Evolutionary conservation across 2,329 filamentous ascomycete species (phyloP), one percentile per base, ranked within the genome.

Genomic region (Aspergillus vadensis): DNA sequence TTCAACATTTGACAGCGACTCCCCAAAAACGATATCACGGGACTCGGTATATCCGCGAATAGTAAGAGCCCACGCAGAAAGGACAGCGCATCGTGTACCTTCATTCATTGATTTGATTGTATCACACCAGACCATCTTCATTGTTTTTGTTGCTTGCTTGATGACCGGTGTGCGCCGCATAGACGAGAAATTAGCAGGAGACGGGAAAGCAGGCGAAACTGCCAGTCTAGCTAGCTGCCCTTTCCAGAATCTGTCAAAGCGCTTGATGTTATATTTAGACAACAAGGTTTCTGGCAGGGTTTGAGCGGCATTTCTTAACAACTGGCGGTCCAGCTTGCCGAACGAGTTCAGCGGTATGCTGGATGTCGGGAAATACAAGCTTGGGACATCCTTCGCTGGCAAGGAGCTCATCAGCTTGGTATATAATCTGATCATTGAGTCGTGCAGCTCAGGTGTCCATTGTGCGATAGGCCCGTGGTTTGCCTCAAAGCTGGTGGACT

Each of bases 1-100:
- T 39, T 79, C 73, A 3, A 77, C 70, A 2, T 78, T 77, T 52
- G 74, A 74, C n/a, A 80, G 69, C 2, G 74, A 78, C 51, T 78
- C 76, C 6, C 77, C 79, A 66, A 79, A 80, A 1, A 78, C 57
- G 3, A 79, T 72, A 51, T 80, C 77, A 27, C 79, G 69, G 19
- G 74, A 75, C 1, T 68, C 70, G 4, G 76, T 74, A 51, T 76
- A 78, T 4, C 67, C 70, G 9, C 76, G 70, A 8, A 78, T 57
- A 1, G 78, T 67, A 19, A 81, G 41, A 1, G 72, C 74, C 78
- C 77, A 81, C 5, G 79, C 78, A 25, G 74, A 74, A 4, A 76
- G 69, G 23, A 80, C 70, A 47, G 77, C 68, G 1, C 73, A 74
- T 21, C 27, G 56, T n/a, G 7, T n/a, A 7, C 53, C 25, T 36